These are phyloP conservation scores for Moricandia arvensis DNA, from an alignment of 345 rosid genomes.

Conservation along the genomic window DNA sequence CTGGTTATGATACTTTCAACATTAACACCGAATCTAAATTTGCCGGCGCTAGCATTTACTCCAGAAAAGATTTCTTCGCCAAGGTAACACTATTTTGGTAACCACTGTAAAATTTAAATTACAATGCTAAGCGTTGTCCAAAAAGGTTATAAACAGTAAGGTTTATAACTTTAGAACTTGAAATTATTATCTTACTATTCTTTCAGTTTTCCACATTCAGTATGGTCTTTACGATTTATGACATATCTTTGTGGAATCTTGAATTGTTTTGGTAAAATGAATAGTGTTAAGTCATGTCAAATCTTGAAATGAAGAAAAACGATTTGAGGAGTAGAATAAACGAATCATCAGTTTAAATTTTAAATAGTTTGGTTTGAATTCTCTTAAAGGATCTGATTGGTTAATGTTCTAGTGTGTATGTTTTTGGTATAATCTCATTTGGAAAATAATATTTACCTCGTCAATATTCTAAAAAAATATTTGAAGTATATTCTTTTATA, in stretches of 20 bases:
- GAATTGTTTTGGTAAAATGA: not conserved
- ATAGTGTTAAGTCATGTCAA: not conserved
- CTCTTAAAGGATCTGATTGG: not conserved
- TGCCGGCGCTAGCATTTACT: conserved; percentile 63
- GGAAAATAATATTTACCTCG: not conserved
- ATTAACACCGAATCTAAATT: conserved; percentile 52
- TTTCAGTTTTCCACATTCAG: not conserved
- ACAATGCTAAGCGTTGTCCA: not conserved
- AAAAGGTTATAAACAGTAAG: not conserved
- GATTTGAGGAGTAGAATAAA: not conserved
- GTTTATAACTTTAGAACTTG: not conserved
- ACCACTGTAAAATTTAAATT: not conserved
- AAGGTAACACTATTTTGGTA: conserved; percentile 24
- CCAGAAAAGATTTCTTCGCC: conserved; percentile 54
- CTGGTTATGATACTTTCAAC: conserved; percentile 69
- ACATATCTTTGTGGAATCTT: not conserved
- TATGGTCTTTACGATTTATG: not conserved
- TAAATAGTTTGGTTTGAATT: not conserved
- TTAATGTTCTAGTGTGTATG: not conserved
- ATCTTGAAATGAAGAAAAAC: not conserved
- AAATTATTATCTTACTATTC: not conserved
- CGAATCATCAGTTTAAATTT: not conserved
- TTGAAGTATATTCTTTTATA: not conserved
- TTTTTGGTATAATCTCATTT: too few relatives aligned
- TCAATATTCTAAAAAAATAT: not conserved